Evolutionary conservation across 2,329 filamentous ascomycete species (phyloP).

Genomic region (Claviceps arundinis): DNA sequence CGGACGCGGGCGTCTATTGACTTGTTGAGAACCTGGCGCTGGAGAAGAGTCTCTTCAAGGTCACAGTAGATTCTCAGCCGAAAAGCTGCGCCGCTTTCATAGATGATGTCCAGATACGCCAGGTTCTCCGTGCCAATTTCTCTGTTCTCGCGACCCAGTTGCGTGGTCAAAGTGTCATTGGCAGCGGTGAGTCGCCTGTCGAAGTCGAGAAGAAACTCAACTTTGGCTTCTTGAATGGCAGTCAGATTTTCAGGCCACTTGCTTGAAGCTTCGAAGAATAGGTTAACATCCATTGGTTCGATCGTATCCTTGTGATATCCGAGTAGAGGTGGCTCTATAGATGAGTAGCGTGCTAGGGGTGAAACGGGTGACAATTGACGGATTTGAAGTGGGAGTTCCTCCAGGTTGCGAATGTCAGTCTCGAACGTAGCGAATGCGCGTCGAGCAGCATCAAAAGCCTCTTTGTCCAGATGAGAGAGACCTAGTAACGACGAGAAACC

Average conservation of each 20-base stretch:
- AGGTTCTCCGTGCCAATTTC: constrained; percentile 57
- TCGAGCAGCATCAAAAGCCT: constrained; percentile 54
- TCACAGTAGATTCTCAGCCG: constrained; percentile 82
- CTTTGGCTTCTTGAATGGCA: constrained; percentile 86
- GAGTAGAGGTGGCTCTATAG: constrained; percentile 30
- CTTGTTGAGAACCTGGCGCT: constrained; percentile 66
- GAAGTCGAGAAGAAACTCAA: constrained; percentile 74
- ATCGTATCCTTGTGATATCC: constrained; percentile 30
- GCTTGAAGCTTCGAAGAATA: constrained; percentile 87
- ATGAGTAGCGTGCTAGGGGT: constrained; percentile 61
- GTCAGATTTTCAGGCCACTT: constrained; percentile 87
- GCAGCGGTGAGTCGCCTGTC: constrained; percentile 53
- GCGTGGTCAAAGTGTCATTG: constrained; percentile 47
- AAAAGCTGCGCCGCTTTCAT: constrained; percentile 60
- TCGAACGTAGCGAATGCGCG: constrained; percentile 63
- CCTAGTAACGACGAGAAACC: constrained; percentile 36
- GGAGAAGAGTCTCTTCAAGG: constrained; percentile 67
- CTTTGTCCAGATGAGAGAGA: constrained; percentile 32
- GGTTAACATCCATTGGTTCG: constrained; percentile 58
- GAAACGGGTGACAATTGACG: constrained; percentile 65
- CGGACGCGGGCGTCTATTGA: constrained; percentile 49
- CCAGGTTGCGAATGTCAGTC: constrained; percentile 60
- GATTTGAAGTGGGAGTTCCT: constrained; percentile 77
- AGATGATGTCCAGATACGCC: constrained; percentile 69
- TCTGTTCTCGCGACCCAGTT: constrained; percentile 70